Conservation (phyloP, 768 basidiomycete genomes). For the Mycena rebaudengoi region DNA sequence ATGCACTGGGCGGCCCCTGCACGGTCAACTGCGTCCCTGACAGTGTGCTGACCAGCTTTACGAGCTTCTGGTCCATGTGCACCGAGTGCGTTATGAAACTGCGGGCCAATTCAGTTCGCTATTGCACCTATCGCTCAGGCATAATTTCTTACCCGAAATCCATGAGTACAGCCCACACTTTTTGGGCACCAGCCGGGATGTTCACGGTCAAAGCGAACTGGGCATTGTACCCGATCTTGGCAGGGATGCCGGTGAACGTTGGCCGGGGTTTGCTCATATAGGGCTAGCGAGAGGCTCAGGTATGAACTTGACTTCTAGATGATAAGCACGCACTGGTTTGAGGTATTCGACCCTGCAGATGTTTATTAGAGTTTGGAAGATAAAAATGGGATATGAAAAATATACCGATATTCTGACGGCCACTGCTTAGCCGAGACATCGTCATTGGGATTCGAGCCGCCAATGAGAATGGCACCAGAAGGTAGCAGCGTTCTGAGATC, state of each 20-base stretch:
- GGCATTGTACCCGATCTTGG: slow-evolving; percentile 25
- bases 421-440: slow-evolving; percentile 27
- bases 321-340: slow-evolving; percentile 15
- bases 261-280: slow-evolving; percentile 29
- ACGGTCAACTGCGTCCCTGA: slow-evolving; percentile 16
- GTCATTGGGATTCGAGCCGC: slow-evolving; percentile 40
- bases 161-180: slow-evolving; percentile 19
- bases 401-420: slow-evolving; percentile 21
- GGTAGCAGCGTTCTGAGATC: slow-evolving; percentile 9
- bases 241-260: slow-evolving; percentile 16
- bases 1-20: slow-evolving; percentile 23
- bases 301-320: not conserved
- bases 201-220: slow-evolving; percentile 20
- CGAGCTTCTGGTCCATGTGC: slow-evolving; percentile 29
- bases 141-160: slow-evolving; percentile 12
- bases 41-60: slow-evolving; percentile 22
- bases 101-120: not conserved
- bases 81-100: slow-evolving; percentile 29
- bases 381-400: not conserved
- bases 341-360: slow-evolving; percentile 25
- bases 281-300: slow-evolving; percentile 1
- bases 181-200: slow-evolving; percentile 11
- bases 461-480: slow-evolving; percentile 21
- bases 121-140: not conserved
- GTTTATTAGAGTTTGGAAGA: not conserved